Conservation (phyloP, 768 basidiomycete genomes). For the Tulasnella calospora region DNA sequence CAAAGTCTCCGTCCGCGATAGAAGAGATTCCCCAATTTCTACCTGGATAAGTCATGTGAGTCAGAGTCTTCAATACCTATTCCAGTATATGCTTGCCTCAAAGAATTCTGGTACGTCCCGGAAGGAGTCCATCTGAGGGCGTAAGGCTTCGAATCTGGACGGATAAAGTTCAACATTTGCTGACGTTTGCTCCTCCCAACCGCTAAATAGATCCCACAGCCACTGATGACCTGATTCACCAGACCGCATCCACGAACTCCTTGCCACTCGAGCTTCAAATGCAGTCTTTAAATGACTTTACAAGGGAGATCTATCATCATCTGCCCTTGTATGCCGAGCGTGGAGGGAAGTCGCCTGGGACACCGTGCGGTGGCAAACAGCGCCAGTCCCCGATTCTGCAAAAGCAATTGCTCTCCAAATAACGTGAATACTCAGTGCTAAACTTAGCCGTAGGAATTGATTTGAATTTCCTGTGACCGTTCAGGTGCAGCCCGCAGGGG, state of each 20-base stretch:
- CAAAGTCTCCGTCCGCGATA: conserved; percentile 85
- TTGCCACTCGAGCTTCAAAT: not conserved
- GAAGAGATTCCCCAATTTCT: conserved; percentile 83
- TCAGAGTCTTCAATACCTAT: not conserved
- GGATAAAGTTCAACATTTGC: conserved; percentile 18
- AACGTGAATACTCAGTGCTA: too few relatives aligned
- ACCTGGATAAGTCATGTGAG: conserved; percentile 45
- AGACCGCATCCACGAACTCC: not conserved
- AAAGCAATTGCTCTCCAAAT: too few relatives aligned
- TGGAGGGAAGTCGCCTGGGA: not conserved
- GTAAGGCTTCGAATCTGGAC: not conserved
- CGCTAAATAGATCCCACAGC: not conserved
- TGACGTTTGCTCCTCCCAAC: not conserved
- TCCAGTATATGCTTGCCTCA: conserved; percentile 55
- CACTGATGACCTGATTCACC: not conserved
- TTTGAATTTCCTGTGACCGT: too few relatives aligned
- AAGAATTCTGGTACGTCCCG: conserved; percentile 92
- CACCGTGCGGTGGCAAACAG: not conserved
- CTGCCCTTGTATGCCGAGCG: not conserved
- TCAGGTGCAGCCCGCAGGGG: too few relatives aligned
- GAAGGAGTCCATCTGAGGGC: conserved; percentile 39
- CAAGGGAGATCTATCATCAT: not conserved
- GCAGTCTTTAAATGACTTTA: not conserved
- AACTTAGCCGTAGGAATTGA: too few relatives aligned
- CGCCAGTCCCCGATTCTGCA: too few relatives aligned